Evolutionary conservation across 192 early-diverging fungal species (phyloP).

Genomic region (Kappamyces sp.): DNA sequence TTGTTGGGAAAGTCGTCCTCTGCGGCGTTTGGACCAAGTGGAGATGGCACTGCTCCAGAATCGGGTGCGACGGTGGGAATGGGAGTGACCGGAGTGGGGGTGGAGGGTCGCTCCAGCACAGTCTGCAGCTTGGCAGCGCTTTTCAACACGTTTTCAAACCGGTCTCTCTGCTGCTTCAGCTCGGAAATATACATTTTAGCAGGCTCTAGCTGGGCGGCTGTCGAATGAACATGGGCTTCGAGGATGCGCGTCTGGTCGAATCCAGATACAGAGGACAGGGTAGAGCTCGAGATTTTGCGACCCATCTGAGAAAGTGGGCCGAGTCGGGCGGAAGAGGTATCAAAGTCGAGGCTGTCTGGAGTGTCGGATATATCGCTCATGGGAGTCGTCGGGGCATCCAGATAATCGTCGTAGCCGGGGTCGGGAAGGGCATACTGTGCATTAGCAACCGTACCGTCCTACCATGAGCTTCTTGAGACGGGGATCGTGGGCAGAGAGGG

Average conservation of each 20-base stretch:
- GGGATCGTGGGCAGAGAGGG: background rate
- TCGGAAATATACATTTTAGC: background rate
- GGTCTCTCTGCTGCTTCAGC: slow-evolving; percentile 1
- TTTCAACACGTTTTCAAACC: slow-evolving; percentile 4
- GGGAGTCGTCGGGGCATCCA: slow-evolving; percentile 8
- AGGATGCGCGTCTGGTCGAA: slow-evolving; percentile 2
- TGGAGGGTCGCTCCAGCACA: background rate
- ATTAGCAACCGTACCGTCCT: background rate
- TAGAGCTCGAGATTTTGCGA: slow-evolving; percentile 2
- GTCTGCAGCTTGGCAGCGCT: slow-evolving; percentile 4
- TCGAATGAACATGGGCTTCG: background rate
- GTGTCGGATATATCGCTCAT: slow-evolving; percentile 7
- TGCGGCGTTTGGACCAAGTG: background rate
- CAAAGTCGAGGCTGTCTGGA: background rate
- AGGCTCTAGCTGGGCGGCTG: background rate
- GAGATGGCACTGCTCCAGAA: background rate
- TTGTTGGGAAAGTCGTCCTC: background rate
- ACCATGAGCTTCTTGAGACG: slow-evolving; percentile 6
- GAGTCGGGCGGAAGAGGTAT: background rate
- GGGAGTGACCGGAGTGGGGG: slow-evolving; percentile 1
- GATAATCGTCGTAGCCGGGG: background rate
- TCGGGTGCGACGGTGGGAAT: background rate
- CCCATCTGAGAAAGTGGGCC: background rate
- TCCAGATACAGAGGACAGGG: slow-evolving; percentile 3
- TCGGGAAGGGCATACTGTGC: background rate